A percentile compares a stretch with the other conserved stretches of the same genome.
These are phyloP conservation scores for Phialophora chinensis DNA, from an alignment of 2,329 filamentous ascomycete genomes.

Conservation along the genomic window DNA sequence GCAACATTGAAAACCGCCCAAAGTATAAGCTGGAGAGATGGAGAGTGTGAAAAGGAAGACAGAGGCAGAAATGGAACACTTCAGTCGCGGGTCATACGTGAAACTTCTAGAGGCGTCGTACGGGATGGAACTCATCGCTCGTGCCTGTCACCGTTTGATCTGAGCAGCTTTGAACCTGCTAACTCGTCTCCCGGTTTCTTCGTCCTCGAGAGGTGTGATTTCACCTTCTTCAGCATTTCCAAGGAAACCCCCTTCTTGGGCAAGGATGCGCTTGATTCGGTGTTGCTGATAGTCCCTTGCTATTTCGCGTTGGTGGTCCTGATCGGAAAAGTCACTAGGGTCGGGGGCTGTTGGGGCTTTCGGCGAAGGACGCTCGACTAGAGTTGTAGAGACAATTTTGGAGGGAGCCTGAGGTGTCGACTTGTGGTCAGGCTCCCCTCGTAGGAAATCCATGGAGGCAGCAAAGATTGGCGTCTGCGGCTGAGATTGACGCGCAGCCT, in stretches of 20 bases:
- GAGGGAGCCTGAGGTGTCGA: conserved; percentile 47
- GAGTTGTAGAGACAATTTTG: conserved; percentile 63
- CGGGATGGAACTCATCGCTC: background rate
- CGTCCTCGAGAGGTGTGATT: conserved; percentile 63
- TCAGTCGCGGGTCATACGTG: background rate
- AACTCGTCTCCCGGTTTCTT: conserved; percentile 62
- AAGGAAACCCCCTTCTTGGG: conserved; percentile 81
- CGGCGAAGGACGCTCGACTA: conserved; percentile 58
- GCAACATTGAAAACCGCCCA: background rate
- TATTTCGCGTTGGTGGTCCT: conserved; percentile 76
- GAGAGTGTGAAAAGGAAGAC: background rate
- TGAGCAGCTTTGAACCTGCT: conserved; percentile 57
- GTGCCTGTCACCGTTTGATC: conserved; percentile 41
- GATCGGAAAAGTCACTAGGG: conserved; percentile 73
- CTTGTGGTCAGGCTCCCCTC: conserved; percentile 3
- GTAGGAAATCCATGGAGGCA: conserved; percentile 38
- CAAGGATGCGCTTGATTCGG: conserved; percentile 81
- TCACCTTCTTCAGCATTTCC: conserved; percentile 59
- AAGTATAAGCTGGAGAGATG: background rate
- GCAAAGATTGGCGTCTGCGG: conserved; percentile 44
- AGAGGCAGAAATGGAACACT: background rate
- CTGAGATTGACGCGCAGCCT: conserved; percentile 30
- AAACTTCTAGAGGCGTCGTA: background rate
- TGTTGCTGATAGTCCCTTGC: conserved; percentile 81
- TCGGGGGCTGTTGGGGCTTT: conserved; percentile 48